These are phyloP conservation scores for Colletotrichum lindemuthianum DNA, from an alignment of 2,329 filamentous ascomycete species.

Conservation along the genomic window DNA sequence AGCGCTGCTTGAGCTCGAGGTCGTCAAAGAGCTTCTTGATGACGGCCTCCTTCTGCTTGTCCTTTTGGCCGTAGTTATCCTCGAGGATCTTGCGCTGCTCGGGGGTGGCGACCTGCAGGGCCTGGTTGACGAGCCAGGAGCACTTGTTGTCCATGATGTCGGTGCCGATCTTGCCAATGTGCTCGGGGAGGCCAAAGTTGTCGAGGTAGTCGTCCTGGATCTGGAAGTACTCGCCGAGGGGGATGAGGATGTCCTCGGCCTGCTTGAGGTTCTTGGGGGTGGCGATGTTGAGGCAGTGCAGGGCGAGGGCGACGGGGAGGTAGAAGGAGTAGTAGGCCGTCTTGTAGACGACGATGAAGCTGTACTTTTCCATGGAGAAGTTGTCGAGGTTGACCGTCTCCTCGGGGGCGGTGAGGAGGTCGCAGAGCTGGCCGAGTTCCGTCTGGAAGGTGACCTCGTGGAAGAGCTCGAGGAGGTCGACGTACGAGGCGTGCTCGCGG, in stretches of 20 bases:
- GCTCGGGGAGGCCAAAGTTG: slow-evolving; percentile 91
- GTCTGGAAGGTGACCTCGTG: slow-evolving; percentile 95
- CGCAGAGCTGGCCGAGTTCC: slow-evolving; percentile 93
- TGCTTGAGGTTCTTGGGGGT: slow-evolving; percentile 90
- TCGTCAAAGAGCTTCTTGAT: slow-evolving; percentile 92
- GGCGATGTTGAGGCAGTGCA: slow-evolving; percentile 86
- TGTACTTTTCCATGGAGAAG: slow-evolving; percentile 95
- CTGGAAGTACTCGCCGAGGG: slow-evolving; percentile 99
- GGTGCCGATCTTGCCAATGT: slow-evolving; percentile 98
- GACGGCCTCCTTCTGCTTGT: slow-evolving; percentile 81
- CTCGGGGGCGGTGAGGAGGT: slow-evolving; percentile 95
- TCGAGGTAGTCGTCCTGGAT: slow-evolving; percentile 99
- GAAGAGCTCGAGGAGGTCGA: slow-evolving; percentile 95
- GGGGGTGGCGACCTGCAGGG: slow-evolving; percentile 79
- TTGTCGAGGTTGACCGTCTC: slow-evolving; percentile 92
- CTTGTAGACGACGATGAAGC: slow-evolving; percentile 99
- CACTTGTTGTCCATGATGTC: slow-evolving; percentile 99
- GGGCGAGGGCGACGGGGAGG: slow-evolving; percentile 90
- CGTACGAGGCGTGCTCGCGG: slow-evolving; percentile 84
- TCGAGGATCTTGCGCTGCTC: slow-evolving; percentile 91
- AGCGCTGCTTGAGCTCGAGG: slow-evolving; percentile 83
- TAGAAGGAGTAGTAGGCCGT: slow-evolving; percentile 99
- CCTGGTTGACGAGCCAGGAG: slow-evolving; percentile 97
- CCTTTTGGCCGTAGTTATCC: slow-evolving; percentile 93
- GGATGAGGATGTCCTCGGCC: slow-evolving; percentile 91